Evolutionary conservation across 1,139 yeast species (phyloP).

Genomic region (Kluyveromyces marxianus): DNA sequence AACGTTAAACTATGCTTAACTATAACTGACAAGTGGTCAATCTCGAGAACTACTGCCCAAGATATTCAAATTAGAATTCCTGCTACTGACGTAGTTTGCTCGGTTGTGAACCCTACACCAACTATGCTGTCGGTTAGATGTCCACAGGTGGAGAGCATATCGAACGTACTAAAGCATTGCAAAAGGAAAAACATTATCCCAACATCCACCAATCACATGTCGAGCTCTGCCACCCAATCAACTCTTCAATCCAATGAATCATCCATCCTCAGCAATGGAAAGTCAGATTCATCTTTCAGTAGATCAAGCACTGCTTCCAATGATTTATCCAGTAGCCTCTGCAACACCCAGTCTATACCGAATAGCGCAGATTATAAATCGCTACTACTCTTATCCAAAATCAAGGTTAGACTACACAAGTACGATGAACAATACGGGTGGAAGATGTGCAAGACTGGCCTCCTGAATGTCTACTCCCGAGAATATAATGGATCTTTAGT

Average conservation of each 20-base stretch:
- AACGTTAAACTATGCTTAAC: conserved; percentile 13
- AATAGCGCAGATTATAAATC: conserved; percentile 6
- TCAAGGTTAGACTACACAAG: conserved; percentile 16
- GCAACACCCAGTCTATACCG: conserved; percentile 4
- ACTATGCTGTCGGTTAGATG: conserved; percentile 20
- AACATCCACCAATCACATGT: conserved; percentile 5
- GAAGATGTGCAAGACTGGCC: conserved; percentile 14
- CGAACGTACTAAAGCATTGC: conserved; percentile 19
- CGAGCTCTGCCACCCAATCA: conserved; percentile 12
- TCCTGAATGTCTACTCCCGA: conserved; percentile 16
- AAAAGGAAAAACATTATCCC: conserved; percentile 14
- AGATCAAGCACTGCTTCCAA: conserved; percentile 14
- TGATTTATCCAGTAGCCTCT: conserved; percentile 9
- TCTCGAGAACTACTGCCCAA: conserved; percentile 26
- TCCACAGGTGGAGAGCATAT: conserved; percentile 15
- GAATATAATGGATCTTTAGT: conserved; percentile 14
- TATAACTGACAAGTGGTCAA: conserved; percentile 20
- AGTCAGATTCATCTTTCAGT: conserved; percentile 5
- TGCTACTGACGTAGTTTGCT: conserved; percentile 9
- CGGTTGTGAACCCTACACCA: conserved; percentile 9
- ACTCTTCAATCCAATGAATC: neutral
- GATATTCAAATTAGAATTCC: conserved; percentile 29
- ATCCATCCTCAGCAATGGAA: conserved; percentile 8
- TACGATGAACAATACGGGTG: conserved; percentile 12
- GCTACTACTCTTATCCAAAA: conserved; percentile 13